These are phyloP conservation scores for Coelastrella sp. DNA, from an alignment of 139 green algal genomes.

Conservation along the genomic window DNA sequence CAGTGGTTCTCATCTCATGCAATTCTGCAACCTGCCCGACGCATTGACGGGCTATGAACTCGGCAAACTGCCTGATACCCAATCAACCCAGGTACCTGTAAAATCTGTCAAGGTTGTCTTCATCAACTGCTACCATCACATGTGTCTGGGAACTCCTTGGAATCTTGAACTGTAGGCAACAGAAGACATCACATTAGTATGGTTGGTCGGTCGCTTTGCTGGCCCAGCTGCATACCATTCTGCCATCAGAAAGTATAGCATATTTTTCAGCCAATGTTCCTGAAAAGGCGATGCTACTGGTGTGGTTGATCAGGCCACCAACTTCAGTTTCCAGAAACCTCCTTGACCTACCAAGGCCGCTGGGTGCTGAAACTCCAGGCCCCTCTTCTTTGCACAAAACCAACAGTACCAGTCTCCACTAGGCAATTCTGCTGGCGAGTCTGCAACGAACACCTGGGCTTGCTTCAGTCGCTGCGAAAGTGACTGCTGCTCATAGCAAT, in stretches of 20 bases:
- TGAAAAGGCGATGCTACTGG: too few species aligned
- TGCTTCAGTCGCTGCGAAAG: too few species aligned
- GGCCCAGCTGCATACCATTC: neutral
- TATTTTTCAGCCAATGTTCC: too few species aligned
- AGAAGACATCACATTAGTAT: neutral
- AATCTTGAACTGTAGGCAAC: constrained; percentile 24
- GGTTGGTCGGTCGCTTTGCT: too few species aligned
- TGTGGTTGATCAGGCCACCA: too few species aligned
- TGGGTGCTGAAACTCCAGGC: constrained; percentile 8
- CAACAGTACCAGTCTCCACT: constrained; percentile 44
- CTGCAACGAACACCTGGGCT: neutral
- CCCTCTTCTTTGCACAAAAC: constrained; percentile 38
- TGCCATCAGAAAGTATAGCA: too few species aligned
- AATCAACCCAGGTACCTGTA: neutral
- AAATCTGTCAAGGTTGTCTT: neutral
- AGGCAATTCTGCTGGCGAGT: constrained; percentile 16
- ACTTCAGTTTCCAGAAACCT: too few species aligned
- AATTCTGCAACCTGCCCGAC: too few species aligned
- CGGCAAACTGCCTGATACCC: too few species aligned
- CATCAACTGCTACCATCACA: constrained; percentile 23
- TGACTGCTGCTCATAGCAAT: too few species aligned
- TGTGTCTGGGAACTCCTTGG: neutral
- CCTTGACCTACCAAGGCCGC: neutral
- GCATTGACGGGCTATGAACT: too few species aligned
- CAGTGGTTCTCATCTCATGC: too few species aligned